Evolutionary conservation across 192 early-diverging fungal species (phyloP).

Genomic region (Radiomyces spectabilis): DNA sequence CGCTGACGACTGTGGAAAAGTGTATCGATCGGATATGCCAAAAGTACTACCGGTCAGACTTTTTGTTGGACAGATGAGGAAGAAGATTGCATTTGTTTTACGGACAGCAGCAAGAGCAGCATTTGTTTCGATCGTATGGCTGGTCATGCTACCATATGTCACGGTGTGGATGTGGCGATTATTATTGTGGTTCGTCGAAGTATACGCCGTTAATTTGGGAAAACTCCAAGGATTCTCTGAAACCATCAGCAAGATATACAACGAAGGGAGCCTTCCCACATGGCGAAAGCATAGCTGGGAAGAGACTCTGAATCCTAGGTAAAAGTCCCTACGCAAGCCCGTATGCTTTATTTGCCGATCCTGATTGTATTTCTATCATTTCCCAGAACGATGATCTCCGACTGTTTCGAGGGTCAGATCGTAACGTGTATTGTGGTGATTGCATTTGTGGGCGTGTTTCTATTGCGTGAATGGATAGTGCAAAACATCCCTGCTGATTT

Average conservation of each 20-base stretch:
- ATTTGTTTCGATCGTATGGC: constrained; percentile 68
- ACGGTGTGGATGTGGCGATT: constrained; percentile 83
- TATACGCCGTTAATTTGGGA: not conserved
- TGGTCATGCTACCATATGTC: constrained; percentile 74
- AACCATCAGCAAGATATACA: not conserved
- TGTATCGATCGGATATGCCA: constrained; percentile 74
- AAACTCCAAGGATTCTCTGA: not conserved
- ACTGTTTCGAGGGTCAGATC: constrained; percentile 83
- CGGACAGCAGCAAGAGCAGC: constrained; percentile 43
- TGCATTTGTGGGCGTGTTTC: constrained; percentile 66
- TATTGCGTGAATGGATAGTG: constrained; percentile 84
- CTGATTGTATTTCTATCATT: not conserved
- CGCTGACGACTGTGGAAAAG: constrained; percentile 2
- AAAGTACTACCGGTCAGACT: constrained; percentile 54
- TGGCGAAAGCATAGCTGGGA: not conserved
- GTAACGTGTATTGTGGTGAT: constrained; percentile 71
- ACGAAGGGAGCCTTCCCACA: not conserved
- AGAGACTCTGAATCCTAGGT: not conserved
- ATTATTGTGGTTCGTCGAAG: constrained; percentile 68
- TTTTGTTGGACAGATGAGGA: constrained; percentile 46
- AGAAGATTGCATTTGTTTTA: constrained; percentile 31
- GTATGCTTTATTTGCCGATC: not conserved
- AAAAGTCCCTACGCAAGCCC: not conserved
- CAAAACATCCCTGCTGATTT: constrained; percentile 52
- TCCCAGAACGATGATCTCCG: constrained; percentile 41